Base-by-base conservation (phyloP, 257 asterid genomes). In the Fraxinus pennsylvanica region DNA sequence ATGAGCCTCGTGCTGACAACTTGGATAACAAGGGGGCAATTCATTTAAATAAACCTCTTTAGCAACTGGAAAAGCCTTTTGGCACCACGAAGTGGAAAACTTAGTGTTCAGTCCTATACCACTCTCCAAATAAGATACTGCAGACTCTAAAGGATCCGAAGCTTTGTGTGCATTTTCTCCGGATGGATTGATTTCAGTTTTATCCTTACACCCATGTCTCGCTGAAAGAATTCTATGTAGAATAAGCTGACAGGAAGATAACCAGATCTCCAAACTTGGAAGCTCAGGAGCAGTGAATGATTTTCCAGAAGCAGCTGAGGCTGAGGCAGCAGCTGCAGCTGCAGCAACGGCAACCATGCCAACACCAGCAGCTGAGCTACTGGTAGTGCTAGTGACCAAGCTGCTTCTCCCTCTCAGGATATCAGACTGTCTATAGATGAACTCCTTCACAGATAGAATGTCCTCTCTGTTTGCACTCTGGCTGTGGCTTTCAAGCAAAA, bases 301-400 rank as follows among this genome's bases (percentile, higher is more conserved):
- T 84, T 89, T 93, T 36, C 87, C 89, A 78, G 96, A 89, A 78
- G 93, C 86, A 78, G 91, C 87, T 33, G 98, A 88, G 76, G 91
- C 87, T 33, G 98, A 88, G 76, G 97, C 96, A 25, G 99, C 98
- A 1, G 98, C 97, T 0, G 98, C 97, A 0, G 97, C 96, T 0
- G 98, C 97, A 10, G 96, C 97, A 65, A 92, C 96, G 38, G 97
- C 98, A 79, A 88, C 94, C 97, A 92, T 92, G 82, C 98, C 98
- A 74, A 81, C 96, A 38, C 93, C 93, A 4, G 90, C 86, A 81
- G 87, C 82, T 65, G 96, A 81, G 78, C 93, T 87, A 76, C 87
- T 86, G 81, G 61, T 88, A 82, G 86, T 81, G 80, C 81, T 82
- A 41, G 90, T 70, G 84, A 83, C 88, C 80, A 78, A 82, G 81